Percentiles rank a stretch among this genome's conserved stretches.
phyloP scores from a whole-genome alignment of 116 monocot genomes.

The Zostera marina region DNA sequence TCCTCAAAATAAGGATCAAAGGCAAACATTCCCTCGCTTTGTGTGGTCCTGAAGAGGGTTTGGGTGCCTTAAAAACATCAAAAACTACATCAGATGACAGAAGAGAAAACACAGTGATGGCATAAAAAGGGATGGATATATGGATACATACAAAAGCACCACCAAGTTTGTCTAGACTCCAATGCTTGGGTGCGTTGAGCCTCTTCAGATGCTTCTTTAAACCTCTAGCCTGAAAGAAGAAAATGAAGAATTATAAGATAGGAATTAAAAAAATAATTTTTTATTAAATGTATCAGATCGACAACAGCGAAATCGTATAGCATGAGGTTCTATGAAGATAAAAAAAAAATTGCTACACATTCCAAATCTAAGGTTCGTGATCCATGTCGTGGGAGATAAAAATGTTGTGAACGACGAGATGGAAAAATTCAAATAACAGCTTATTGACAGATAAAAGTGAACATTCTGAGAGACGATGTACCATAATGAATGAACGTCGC shows the following conservation, averaged over 20 bases:
- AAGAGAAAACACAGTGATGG: neutral
- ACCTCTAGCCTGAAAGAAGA: conserved; percentile 30
- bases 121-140: neutral
- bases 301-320: too few relatives aligned
- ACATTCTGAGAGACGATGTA: too few relatives aligned
- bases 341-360: too few relatives aligned
- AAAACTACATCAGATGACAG: neutral
- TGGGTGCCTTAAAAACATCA: conserved; percentile 35
- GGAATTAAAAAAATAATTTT: neutral
- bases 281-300: too few relatives aligned
- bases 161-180: conserved; percentile 67
- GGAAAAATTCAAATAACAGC: too few relatives aligned
- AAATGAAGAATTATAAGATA: neutral
- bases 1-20: conserved; percentile 60
- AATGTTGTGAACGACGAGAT: too few relatives aligned
- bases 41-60: conserved; percentile 73
- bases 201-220: conserved; percentile 69
- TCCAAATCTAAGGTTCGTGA: too few relatives aligned
- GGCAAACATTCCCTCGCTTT: conserved; percentile 63
- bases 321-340: too few relatives aligned
- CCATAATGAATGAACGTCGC: too few relatives aligned
- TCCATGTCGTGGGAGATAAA: too few relatives aligned
- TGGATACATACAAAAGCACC: conserved; percentile 46
- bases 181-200: conserved; percentile 63
- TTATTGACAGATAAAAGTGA: too few relatives aligned